Percentiles rank a stretch among this genome's conserved stretches.
phyloP scores from a whole-genome alignment of 257 asterid species.

The Salvia splendens region DNA sequence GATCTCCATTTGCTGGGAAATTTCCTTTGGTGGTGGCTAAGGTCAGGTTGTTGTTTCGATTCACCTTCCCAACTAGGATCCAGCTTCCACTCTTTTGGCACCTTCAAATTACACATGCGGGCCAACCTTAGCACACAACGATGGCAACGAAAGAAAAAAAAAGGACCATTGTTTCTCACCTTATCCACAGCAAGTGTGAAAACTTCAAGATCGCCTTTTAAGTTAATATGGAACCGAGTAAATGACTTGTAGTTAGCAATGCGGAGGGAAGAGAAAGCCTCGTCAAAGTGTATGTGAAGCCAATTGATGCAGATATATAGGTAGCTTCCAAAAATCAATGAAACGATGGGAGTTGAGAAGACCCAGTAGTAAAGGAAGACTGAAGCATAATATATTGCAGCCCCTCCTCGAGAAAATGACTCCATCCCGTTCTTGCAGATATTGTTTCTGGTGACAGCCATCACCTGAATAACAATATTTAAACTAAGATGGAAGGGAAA shows the following conservation, averaged over 20 bases:
- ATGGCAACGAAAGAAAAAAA: not conserved
- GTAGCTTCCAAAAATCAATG: conserved; percentile 93
- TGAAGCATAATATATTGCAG: conserved; percentile 84
- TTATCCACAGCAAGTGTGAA: conserved; percentile 97
- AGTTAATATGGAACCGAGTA: conserved; percentile 80
- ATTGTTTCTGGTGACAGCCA: conserved; percentile 87
- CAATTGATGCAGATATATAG: conserved; percentile 92
- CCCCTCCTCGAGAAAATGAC: conserved; percentile 78
- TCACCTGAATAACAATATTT: conserved; percentile 53
- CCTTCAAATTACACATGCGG: conserved; percentile 47
- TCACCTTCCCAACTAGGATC: conserved; percentile 89
- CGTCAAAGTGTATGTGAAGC: conserved; percentile 97
- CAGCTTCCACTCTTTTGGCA: conserved; percentile 92
- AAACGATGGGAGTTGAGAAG: conserved; percentile 92
- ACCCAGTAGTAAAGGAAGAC: conserved; percentile 98
- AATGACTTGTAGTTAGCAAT: conserved; percentile 96
- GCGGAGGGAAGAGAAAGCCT: conserved; percentile 96
- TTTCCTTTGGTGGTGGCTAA: conserved; percentile 56
- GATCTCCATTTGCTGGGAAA: conserved; percentile 94
- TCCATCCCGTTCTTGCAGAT: conserved; percentile 92
- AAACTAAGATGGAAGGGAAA: conserved; percentile 10
- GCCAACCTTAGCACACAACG: not conserved
- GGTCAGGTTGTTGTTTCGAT: conserved; percentile 54
- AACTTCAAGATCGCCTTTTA: conserved; percentile 82
- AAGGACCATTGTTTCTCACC: conserved; percentile 40